Evolutionary conservation across 352 stramenopile genomes (phyloP).

Genomic region (Blastocystis sp.): DNA sequence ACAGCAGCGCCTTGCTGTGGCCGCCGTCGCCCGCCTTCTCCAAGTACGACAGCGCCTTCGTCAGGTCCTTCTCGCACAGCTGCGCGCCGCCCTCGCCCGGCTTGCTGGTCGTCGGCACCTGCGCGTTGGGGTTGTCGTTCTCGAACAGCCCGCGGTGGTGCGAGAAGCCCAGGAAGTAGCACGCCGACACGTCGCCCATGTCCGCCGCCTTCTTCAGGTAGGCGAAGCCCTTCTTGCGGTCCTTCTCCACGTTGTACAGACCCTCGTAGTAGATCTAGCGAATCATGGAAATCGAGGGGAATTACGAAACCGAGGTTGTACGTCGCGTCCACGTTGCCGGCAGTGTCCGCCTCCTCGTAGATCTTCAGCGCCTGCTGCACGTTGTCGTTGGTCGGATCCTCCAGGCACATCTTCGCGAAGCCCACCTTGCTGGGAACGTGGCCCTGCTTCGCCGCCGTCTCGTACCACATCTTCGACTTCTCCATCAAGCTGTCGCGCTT

Average conservation of each 20-base stretch:
- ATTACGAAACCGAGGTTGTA: constrained; percentile 59
- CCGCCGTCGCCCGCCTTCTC: constrained; percentile 77
- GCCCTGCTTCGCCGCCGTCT: constrained; percentile 35
- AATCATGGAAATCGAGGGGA: not conserved
- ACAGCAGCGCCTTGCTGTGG: constrained; percentile 79
- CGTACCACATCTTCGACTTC: constrained; percentile 54
- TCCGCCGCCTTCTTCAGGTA: constrained; percentile 81
- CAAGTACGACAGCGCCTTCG: constrained; percentile 78
- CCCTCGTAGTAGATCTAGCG: constrained; percentile 65
- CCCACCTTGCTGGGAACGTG: constrained; percentile 44
- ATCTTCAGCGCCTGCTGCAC: constrained; percentile 20
- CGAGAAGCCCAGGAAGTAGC: constrained; percentile 82
- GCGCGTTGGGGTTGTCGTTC: constrained; percentile 47
- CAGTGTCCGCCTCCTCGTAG: constrained; percentile 50
- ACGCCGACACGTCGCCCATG: constrained; percentile 77
- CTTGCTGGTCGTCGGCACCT: constrained; percentile 33
- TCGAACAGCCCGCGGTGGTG: constrained; percentile 74
- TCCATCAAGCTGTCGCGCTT: constrained; percentile 34
- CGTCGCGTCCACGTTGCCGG: constrained; percentile 34
- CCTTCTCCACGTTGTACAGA: constrained; percentile 46
- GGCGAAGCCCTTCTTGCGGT: constrained; percentile 76
- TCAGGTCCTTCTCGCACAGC: constrained; percentile 76
- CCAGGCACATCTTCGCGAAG: constrained; percentile 57
- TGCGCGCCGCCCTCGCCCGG: constrained; percentile 76
- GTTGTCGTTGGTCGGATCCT: constrained; percentile 33